A percentile compares a stretch with the other conserved stretches of the same genome.
phyloP scores from a whole-genome alignment of 1,139 yeast species.

The Yarrowia galli region DNA sequence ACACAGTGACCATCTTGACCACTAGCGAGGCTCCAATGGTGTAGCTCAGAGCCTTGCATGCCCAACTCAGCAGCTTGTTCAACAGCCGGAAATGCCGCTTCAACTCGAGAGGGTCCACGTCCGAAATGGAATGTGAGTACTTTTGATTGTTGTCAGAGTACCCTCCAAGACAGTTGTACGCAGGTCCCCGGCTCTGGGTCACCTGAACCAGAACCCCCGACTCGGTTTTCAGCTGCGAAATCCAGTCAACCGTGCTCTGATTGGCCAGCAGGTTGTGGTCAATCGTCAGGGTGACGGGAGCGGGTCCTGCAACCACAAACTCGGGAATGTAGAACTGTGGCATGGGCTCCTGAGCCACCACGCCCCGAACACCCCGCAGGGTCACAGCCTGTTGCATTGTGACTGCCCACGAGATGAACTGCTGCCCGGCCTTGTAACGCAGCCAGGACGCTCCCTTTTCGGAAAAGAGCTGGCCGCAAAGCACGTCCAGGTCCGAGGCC shows the following conservation, averaged over 20 bases:
- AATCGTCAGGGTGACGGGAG: not conserved
- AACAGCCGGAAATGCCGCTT: slow-evolving; percentile 38
- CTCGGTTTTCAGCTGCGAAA: slow-evolving; percentile 20
- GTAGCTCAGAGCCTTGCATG: slow-evolving; percentile 40
- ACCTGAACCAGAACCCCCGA: slow-evolving; percentile 26
- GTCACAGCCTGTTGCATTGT: slow-evolving; percentile 24
- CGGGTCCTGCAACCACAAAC: not conserved
- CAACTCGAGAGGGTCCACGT: slow-evolving; percentile 46
- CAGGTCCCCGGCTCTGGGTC: slow-evolving; percentile 24
- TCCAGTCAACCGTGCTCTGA: slow-evolving; percentile 31
- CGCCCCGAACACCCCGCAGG: not conserved
- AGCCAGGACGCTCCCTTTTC: slow-evolving; percentile 49
- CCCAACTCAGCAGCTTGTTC: slow-evolving; percentile 9
- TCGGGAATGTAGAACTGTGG: slow-evolving; percentile 14
- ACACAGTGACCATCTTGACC: slow-evolving; percentile 37
- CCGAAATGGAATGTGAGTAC: slow-evolving; percentile 44
- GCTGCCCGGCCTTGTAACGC: slow-evolving; percentile 46
- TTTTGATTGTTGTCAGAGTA: not conserved
- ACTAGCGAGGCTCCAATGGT: slow-evolving; percentile 44
- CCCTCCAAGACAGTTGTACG: slow-evolving; percentile 23
- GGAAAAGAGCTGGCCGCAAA: slow-evolving; percentile 45
- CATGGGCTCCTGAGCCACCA: not conserved
- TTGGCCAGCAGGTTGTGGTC: slow-evolving; percentile 27
- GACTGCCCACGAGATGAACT: slow-evolving; percentile 46
- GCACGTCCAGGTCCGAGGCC: slow-evolving; percentile 43